These are phyloP conservation scores for Coprinopsis strossmayeri DNA, from an alignment of 768 basidiomycete genomes.

Conservation along the genomic window DNA sequence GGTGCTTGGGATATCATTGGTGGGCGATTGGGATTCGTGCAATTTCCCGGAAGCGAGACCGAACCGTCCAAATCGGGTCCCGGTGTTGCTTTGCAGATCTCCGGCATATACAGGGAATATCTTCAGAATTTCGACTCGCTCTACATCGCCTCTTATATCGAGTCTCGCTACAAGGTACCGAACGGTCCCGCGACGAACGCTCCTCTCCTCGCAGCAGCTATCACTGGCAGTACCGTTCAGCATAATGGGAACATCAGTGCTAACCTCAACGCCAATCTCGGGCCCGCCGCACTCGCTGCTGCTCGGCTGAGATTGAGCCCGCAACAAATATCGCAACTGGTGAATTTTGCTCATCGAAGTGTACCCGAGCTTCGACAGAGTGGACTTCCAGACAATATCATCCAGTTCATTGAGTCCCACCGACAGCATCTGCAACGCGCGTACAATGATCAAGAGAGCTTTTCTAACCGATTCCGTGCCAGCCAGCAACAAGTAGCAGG, in stretches of 20 bases:
- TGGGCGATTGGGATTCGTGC: conserved; percentile 58
- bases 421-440: conserved; percentile 41
- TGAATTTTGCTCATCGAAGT: conserved; percentile 39
- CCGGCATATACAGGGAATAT: conserved; percentile 54
- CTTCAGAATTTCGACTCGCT: conserved; percentile 50
- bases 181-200: not conserved
- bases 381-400: conserved; percentile 42
- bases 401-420: conserved; percentile 50
- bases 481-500: not conserved
- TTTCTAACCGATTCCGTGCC: conserved; percentile 17
- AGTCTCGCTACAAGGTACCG: not conserved
- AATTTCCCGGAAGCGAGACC: conserved; percentile 53
- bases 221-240: conserved; percentile 7
- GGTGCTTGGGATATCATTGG: conserved; percentile 64
- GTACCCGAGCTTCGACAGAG: conserved; percentile 46
- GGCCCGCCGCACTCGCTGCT: not conserved
- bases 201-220: not conserved
- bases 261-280: not conserved
- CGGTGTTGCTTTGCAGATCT: conserved; percentile 51
- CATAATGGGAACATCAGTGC: no score
- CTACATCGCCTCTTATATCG: conserved; percentile 39
- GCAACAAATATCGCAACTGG: conserved; percentile 35
- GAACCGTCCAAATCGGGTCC: conserved; percentile 62
- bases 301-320: conserved; percentile 7
- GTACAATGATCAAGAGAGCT: conserved; percentile 29